Base-by-base conservation (phyloP, 1,284 basidiomycete species). In the Microbotryum saponariae region DNA sequence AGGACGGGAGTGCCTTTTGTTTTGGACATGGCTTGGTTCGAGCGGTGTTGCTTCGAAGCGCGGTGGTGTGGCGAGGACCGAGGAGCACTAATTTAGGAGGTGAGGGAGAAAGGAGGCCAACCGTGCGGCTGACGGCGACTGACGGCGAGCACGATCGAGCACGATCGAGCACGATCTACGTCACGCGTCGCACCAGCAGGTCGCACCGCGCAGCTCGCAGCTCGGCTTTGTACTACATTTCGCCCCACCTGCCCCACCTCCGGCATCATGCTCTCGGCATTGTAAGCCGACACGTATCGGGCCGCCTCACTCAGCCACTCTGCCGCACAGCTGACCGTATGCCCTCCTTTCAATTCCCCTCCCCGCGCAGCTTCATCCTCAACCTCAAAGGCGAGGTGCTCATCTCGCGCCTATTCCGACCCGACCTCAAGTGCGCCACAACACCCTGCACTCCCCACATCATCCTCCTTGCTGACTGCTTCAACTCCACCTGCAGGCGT, bases 351-450 rank as follows among this genome's bases (percentile, higher is more conserved):
- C 2, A 25, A 25, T 25, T 25, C 25, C 25, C 46, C 3, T 46
- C 23, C 48, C 49, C n/a, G 23, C 10, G 12, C 21, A 54, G 44
- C 59, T 69, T 69, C 57, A 64, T 69, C 48, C 63, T 69, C 50
- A 72, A 72, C 58, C 64, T 67, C 21, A 71, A 72, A 45, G 73
- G 73, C 53, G 73, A 94, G 89, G 90, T 96, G 71, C 82, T 97
- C 71, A 96, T 96, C 74, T 94, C 91, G 52, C 82, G 92, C 65
- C 80, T 97, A 27, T 96, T 92, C 77, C 83, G 92, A 58, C 86
- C 91, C 62, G 92, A 97, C 77, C 84, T 96, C 78, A 94, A 94
- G 92, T 93, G 74, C 73, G 83, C 76, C 63, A 54, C 55, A 54
- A 20, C 14, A 52, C 29, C n/a, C 21, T 25, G 16, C 29, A 8